Evolutionary conservation across 2,329 filamentous ascomycete genomes (phyloP).

Genomic region (Conoideocrella luteorostrata): DNA sequence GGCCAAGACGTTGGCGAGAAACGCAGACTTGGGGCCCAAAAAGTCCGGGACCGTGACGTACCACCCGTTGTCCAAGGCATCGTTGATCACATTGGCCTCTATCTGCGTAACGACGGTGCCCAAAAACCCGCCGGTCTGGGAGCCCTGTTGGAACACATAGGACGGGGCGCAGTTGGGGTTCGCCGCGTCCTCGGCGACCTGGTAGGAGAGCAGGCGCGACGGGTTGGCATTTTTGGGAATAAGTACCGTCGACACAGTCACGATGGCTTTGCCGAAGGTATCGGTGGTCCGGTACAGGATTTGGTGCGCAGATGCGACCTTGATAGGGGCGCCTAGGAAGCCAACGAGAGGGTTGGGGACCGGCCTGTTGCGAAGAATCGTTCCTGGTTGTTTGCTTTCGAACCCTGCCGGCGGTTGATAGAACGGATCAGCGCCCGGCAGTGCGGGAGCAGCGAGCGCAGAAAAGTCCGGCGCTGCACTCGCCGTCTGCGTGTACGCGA

Average conservation of each 20-base stretch:
- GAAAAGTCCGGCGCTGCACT: too few species aligned
- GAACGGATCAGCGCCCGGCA: too few species aligned
- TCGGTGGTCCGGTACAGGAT: slow-evolving; percentile 34
- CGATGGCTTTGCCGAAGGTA: slow-evolving; percentile 25
- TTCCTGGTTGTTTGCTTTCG: slow-evolving; percentile 11
- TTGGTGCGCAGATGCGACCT: slow-evolving; percentile 19
- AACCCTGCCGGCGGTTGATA: slow-evolving; percentile 15
- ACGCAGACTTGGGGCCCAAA: slow-evolving; percentile 36
- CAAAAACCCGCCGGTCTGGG: slow-evolving; percentile 18
- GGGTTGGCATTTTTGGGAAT: slow-evolving; percentile 24
- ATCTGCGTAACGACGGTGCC: slow-evolving; percentile 22
- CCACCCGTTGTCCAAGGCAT: slow-evolving; percentile 35
- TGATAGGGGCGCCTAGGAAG: too few species aligned
- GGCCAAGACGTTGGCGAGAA: slow-evolving; percentile 31
- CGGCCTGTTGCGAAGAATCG: slow-evolving; percentile 15
- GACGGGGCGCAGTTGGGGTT: slow-evolving; percentile 26
- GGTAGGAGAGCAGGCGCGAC: slow-evolving; percentile 32
- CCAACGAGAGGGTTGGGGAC: slow-evolving; percentile 15
- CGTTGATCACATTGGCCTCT: slow-evolving; percentile 16
- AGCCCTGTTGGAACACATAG: slow-evolving; percentile 15
- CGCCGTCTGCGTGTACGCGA: too few species aligned
- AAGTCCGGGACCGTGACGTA: slow-evolving; percentile 42
- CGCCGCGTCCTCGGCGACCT: slow-evolving; percentile 33
- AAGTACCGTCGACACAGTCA: slow-evolving; percentile 31
- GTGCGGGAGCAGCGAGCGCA: too few species aligned